Evolutionary conservation across 2,329 filamentous ascomycete species (phyloP), one percentile per base, ranked within the genome.

Genomic region (Xylariomycetidae sp.): DNA sequence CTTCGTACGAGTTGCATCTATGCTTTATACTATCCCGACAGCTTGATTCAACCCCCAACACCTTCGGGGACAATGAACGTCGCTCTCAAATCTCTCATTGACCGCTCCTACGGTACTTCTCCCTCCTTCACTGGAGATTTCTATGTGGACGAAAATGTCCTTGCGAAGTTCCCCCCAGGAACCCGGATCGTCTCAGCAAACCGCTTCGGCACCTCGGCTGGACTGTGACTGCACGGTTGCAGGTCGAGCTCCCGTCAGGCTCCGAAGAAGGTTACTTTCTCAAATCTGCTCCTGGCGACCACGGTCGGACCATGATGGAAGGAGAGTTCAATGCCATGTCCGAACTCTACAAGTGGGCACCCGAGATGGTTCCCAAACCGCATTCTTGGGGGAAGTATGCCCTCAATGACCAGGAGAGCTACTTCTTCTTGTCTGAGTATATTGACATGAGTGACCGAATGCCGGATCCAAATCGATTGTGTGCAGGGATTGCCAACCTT

Each of bases 271-370:
- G n/a, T 4, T 16, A 25, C 16, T 36, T 36, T 13, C 28, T 36
- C 27, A 36, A 36, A 19, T 36, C 33, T 4, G 33, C 27, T n/a
- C 15, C 33, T 27, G 27, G 33, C 14, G 27, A 18, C 13, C 22
- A 36, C 7, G 28, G 33, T 3, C 28, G 16, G 9, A 36, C 27
- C 9, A 17, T 27, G 16, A 36, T 31, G 33, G 33, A 31, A 10
- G 33, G 33, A 2, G 33, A 36, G 20, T 36, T 27, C 33, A 26
- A 31, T 15, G 33, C 33, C 3, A 36, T 36, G 33, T 20, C 27
- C 10, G 33, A 36, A 16, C 5, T 36, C n/a, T 31, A 36, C 12
- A 30, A 27, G 16, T 36, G 27, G 33, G 28, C 15, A n/a, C 33
- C 33, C 5, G 33, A 36, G 14, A 15, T 36, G 6, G 33, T 36